phyloP scores from a whole-genome alignment of 305 asterid genomes.

The Ruellia speciosa region DNA sequence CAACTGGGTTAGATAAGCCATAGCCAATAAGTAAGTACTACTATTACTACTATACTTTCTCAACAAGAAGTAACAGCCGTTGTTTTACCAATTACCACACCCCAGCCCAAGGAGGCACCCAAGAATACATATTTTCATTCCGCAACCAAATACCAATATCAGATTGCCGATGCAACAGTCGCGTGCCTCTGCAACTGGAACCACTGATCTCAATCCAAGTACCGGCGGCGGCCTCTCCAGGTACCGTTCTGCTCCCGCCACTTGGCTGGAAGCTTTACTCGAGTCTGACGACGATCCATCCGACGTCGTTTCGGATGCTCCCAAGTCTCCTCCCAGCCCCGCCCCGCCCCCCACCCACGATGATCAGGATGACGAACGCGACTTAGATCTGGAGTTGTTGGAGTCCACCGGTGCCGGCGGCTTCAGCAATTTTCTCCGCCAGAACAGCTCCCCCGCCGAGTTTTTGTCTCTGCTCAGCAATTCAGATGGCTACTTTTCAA shows the following conservation, averaged over 20 bases:
- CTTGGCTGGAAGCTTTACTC: slow-evolving; percentile 81
- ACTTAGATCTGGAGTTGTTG: slow-evolving; percentile 56
- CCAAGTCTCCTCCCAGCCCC: slow-evolving; percentile 37
- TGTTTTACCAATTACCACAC: too few relatives aligned
- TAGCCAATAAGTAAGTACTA: too few relatives aligned
- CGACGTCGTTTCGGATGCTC: slow-evolving; percentile 43
- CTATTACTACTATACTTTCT: too few relatives aligned
- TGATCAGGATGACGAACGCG: too few relatives aligned
- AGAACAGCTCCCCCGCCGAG: slow-evolving; percentile 90
- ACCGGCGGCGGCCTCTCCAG: slow-evolving; percentile 59
- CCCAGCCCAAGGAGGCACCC: too few relatives aligned
- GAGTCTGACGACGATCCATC: slow-evolving; percentile 58
- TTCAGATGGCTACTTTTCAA: slow-evolving; percentile 53
- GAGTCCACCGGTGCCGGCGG: slow-evolving; percentile 50
- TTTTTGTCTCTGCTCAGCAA: slow-evolving; percentile 42
- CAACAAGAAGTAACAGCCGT: too few relatives aligned
- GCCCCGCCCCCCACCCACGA: too few relatives aligned
- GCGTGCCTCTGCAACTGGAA: slow-evolving; percentile 44
- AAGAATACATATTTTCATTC: too few relatives aligned
- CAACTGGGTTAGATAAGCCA: too few relatives aligned
- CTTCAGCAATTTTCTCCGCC: slow-evolving; percentile 57
- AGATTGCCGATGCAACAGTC: slow-evolving; percentile 63
- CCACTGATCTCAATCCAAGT: slow-evolving; percentile 37
- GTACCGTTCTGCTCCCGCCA: slow-evolving; percentile 80
- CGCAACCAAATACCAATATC: too few relatives aligned